phyloP scores from a whole-genome alignment of 352 stramenopile genomes.

The Pythium biforme region DNA sequence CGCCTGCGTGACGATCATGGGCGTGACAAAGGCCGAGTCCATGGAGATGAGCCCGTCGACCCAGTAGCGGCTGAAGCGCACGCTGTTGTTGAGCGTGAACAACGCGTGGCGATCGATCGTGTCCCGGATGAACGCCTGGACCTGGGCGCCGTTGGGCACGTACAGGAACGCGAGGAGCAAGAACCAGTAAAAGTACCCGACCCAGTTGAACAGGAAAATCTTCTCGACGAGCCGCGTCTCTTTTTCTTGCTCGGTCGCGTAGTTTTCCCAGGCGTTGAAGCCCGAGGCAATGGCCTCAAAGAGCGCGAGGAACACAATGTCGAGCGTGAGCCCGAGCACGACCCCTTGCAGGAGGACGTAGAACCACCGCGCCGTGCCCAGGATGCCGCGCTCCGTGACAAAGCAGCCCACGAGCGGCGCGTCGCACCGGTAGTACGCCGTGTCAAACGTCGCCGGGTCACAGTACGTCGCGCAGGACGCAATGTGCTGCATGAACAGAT shows the following conservation, averaged over 20 bases:
- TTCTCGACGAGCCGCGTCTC: conserved; percentile 55
- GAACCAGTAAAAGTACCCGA: conserved; percentile 78
- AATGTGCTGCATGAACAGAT: conserved; percentile 55
- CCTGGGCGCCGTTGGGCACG: conserved; percentile 49
- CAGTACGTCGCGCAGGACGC: conserved; percentile 44
- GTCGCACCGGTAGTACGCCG: conserved; percentile 52
- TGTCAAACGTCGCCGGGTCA: conserved; percentile 38
- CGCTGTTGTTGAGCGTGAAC: conserved; percentile 36
- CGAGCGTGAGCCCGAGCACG: conserved; percentile 56
- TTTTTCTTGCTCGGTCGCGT: conserved; percentile 51
- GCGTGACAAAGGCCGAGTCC: conserved; percentile 65
- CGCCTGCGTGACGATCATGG: conserved; percentile 68
- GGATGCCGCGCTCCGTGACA: conserved; percentile 45
- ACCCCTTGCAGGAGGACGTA: conserved; percentile 64
- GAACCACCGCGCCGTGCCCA: conserved; percentile 61
- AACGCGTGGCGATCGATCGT: conserved; percentile 39
- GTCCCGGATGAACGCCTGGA: conserved; percentile 43
- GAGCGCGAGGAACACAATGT: conserved; percentile 66
- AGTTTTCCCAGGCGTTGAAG: conserved; percentile 71
- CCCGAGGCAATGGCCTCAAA: conserved; percentile 49
- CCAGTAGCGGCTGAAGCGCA: conserved; percentile 63
- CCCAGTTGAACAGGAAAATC: conserved; percentile 73
- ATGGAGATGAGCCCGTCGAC: conserved; percentile 55
- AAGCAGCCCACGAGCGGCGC: conserved; percentile 52
- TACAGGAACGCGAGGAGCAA: conserved; percentile 62